Conservation (phyloP, 2,329 filamentous ascomycete genomes). For the Malbranchea cinnamomea region DNA sequence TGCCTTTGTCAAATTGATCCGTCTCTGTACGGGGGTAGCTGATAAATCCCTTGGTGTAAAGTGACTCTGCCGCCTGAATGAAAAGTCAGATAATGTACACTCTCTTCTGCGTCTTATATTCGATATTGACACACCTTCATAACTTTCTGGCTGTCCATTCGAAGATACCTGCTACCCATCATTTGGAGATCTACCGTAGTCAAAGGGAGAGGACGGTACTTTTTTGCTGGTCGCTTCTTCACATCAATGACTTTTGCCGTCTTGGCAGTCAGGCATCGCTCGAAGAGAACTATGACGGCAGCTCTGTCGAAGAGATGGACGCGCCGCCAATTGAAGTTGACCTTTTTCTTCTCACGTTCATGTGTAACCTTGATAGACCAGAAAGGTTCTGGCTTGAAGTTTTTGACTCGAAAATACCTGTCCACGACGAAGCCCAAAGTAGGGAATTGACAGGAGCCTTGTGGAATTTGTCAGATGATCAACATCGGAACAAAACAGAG, state of each 20-base stretch:
- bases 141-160: conserved; percentile 79
- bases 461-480: conserved; percentile 6
- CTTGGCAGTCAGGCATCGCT: conserved; percentile 65
- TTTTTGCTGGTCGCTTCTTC: conserved; percentile 78
- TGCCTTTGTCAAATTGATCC: conserved; percentile 81
- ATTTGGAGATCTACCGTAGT: conserved; percentile 96
- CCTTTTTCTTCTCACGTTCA: conserved; percentile 58
- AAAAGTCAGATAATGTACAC: background rate
- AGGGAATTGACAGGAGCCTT: conserved; percentile 87
- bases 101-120: background rate
- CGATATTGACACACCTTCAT: conserved; percentile 50
- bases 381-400: conserved; percentile 83
- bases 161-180: conserved; percentile 74
- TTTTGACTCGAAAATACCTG: conserved; percentile 82
- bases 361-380: conserved; percentile 85
- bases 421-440: conserved; percentile 95
- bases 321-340: conserved; percentile 72
- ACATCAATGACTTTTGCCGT: conserved; percentile 70
- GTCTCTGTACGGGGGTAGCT: conserved; percentile 97
- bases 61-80: conserved; percentile 50
- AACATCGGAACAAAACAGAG: conserved; percentile 2
- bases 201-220: conserved; percentile 83
- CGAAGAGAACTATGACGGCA: conserved; percentile 65
- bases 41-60: conserved; percentile 93
- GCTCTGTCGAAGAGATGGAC: conserved; percentile 78